Conservation (phyloP, 148 eudicot species). For the Fagopyrum homotropicum region DNA sequence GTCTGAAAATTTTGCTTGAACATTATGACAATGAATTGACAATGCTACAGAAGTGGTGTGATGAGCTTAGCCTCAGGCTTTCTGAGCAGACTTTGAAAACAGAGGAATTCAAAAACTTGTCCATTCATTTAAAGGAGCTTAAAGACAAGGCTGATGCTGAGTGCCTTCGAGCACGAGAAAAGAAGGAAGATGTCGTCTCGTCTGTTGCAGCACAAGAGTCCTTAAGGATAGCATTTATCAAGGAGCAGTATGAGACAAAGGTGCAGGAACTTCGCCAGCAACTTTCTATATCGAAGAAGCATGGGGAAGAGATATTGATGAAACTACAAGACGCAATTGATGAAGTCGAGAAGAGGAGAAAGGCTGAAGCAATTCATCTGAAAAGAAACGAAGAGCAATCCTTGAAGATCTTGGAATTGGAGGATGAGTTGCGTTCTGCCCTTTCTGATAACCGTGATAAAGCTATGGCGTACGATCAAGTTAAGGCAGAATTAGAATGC, state of each 20-base stretch:
- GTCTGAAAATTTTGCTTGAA: constrained; percentile 19
- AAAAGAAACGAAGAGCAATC: constrained; percentile 73
- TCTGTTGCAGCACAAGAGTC: constrained; percentile 59
- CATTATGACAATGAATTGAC: constrained; percentile 32
- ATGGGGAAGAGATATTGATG: constrained; percentile 86
- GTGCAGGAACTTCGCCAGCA: constrained; percentile 74
- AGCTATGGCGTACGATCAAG: constrained; percentile 50
- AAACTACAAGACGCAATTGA: constrained; percentile 82
- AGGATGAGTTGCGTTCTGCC: constrained; percentile 43
- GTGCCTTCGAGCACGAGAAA: constrained; percentile 38
- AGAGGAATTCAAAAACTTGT: constrained; percentile 82
- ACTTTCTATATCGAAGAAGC: constrained; percentile 69
- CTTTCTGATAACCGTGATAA: constrained; percentile 71
- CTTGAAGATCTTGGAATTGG: constrained; percentile 53
- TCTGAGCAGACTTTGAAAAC: constrained; percentile 76
- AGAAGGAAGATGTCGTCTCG: constrained; percentile 49
- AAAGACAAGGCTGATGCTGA: constrained; percentile 79
- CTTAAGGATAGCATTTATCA: constrained; percentile 77
- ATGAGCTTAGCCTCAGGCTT: constrained; percentile 53
- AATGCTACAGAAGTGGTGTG: constrained; percentile 36
- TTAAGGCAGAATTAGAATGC: constrained; percentile 82
- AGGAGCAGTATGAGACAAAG: constrained; percentile 83
- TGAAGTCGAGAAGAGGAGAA: constrained; percentile 70
- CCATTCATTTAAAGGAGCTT: constrained; percentile 80
- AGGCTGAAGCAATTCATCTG: constrained; percentile 53